Base-by-base conservation (phyloP, 768 basidiomycete species). In the Suillus lakei region DNA sequence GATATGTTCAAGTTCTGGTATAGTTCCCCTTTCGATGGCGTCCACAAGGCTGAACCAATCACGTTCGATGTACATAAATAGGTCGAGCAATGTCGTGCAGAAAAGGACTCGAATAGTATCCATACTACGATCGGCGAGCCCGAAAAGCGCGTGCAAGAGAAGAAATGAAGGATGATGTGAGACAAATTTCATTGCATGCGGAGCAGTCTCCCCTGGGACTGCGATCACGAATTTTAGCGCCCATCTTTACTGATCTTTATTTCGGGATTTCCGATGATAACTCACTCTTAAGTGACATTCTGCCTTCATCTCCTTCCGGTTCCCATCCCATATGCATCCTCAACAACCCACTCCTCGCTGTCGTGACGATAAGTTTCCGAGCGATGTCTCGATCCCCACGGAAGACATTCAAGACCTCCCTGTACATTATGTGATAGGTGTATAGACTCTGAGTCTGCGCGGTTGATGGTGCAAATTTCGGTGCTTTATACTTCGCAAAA, bases 11-110 rank as follows among this genome's bases (percentile, higher is more conserved):
- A 64, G 66, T 15, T 69, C 58, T 2, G 68, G 73, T 4, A 72
- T 34, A n/a, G 50, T 28, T 6, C 72, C 66, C 0, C 64, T 72
- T 48, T 68, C 69, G n/a, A 74, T 44, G 56, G 60, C 50, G 15
- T 62, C 15, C 13, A 74, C 38, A 32, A 72, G 67, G 5, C 8
- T 44, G 28, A 66, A 63, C 71, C 73, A 74, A 39, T 74, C 71
- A n/a, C 72, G 62, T 21, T 70, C 72, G 63, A 74, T 65, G 53
- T 63, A 63, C 15, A 64, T 64, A n/a, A 69, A 60, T 69, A 73
- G 71, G 41, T 74, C 71, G 1, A 72, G 5, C 26, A 73, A 70
- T 12, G 67, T 36, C 34, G 64, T 70, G 10, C 62, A 63, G 43
- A 67, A 74, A 5, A 72, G 30, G 0, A 67, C 66, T 39, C 62